Conservation (phyloP, 1,139 yeast genomes). For the Magnusiomyces suaveolens region DNA sequence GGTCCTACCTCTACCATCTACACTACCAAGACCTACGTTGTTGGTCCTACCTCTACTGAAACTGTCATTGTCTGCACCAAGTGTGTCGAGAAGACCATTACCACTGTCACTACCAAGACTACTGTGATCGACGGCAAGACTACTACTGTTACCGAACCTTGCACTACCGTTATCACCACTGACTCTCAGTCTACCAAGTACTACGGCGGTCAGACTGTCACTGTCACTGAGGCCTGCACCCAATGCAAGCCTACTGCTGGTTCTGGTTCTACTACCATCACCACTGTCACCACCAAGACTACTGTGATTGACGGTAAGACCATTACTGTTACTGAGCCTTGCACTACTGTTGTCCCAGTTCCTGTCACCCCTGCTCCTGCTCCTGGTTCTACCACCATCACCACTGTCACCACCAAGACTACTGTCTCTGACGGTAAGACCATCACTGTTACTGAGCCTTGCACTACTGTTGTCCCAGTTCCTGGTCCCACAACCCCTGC, state of each 20-base stretch:
- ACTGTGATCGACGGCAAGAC: constrained; percentile 9
- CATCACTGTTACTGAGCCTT: too few species aligned
- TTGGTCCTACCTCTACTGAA: constrained; percentile 6
- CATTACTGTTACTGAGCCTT: constrained; percentile 13
- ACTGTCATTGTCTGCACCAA: constrained; percentile 10
- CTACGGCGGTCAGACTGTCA: constrained; percentile 7
- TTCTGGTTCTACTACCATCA: background rate
- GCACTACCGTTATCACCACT: constrained; percentile 11
- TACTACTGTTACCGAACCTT: constrained; percentile 13
- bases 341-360: constrained; percentile 8
- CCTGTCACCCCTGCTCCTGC: constrained; percentile 10
- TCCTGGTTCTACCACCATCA: background rate
- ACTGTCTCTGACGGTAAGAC: constrained; percentile 8
- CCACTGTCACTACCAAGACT: constrained; percentile 8
- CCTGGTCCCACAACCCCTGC: background rate
- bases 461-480: background rate
- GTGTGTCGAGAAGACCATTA: constrained; percentile 6
- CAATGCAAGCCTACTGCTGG: background rate
- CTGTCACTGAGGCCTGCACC: constrained; percentile 13
- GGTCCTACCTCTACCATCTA: constrained; percentile 2
- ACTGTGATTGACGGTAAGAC: constrained; percentile 8
- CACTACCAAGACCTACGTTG: constrained; percentile 12
- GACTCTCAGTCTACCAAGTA: background rate
- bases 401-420: constrained; percentile 3
- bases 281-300: background rate